Conservation (phyloP, 1,284 basidiomycete species). For the Apiotrichum sp. region DNA sequence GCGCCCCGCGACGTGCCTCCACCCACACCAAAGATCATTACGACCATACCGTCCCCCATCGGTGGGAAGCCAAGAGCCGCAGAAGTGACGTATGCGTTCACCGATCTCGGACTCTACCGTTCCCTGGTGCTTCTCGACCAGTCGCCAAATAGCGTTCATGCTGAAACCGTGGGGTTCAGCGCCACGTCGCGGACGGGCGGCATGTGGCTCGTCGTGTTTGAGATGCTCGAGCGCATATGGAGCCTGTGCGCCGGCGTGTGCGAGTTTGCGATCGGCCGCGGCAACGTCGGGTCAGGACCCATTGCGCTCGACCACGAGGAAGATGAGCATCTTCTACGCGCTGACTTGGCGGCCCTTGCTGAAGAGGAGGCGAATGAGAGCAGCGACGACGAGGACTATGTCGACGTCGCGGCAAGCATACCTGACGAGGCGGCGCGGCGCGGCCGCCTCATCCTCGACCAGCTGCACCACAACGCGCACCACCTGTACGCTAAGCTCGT, state of each 20-base stretch:
- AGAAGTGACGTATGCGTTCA: slow-evolving; percentile 30
- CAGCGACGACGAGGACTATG: slow-evolving; percentile 6
- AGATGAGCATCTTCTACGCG: slow-evolving; percentile 24
- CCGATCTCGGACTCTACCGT: slow-evolving; percentile 37
- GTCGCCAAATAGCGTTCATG: slow-evolving; percentile 26
- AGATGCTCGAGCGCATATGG: slow-evolving; percentile 33
- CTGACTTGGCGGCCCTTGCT: slow-evolving; percentile 4
- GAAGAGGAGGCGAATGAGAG: slow-evolving; percentile 12
- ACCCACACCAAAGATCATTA: neutral
- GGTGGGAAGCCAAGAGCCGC: slow-evolving; percentile 4
- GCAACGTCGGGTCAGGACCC: slow-evolving; percentile 16
- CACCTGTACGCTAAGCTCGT: slow-evolving; percentile 31
- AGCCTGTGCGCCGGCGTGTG: slow-evolving; percentile 40
- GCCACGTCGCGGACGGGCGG: slow-evolving; percentile 16
- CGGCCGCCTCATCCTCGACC: slow-evolving; percentile 34
- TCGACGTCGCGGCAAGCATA: neutral
- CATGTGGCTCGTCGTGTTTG: slow-evolving; percentile 39
- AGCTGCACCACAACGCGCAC: slow-evolving; percentile 39
- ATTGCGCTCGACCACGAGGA: slow-evolving; percentile 31
- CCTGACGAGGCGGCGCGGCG: slow-evolving; percentile 25
- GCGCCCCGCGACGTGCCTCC: slow-evolving; percentile 6
- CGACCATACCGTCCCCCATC: neutral
- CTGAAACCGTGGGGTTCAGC: slow-evolving; percentile 14
- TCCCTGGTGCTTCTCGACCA: slow-evolving; percentile 30
- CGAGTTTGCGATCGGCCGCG: slow-evolving; percentile 39